Percentiles rank a stretch among this genome's conserved stretches.
Conservation (phyloP, 164 flowering plant genomes). For the Tetrastigma voinierianum region DNA sequence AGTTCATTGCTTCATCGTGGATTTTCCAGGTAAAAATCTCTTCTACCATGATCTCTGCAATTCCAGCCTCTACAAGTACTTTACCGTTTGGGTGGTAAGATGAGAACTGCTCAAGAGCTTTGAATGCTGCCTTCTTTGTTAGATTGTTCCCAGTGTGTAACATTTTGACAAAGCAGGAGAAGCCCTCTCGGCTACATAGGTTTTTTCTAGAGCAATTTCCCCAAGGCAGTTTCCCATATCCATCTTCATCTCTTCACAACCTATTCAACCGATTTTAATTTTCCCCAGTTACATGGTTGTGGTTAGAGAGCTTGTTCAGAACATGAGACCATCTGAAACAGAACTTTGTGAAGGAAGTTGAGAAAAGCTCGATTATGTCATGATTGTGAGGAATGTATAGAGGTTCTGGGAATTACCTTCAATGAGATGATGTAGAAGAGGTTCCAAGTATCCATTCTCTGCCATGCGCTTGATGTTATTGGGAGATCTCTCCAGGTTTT, state of each 20-base stretch:
- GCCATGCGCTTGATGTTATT: slow-evolving; percentile 57
- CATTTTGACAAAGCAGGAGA: slow-evolving; percentile 51
- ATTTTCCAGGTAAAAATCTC: slow-evolving; percentile 54
- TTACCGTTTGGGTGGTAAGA: slow-evolving; percentile 45
- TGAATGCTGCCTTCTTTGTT: slow-evolving; percentile 52
- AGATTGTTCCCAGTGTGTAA: slow-evolving; percentile 42
- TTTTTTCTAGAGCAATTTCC: slow-evolving; percentile 46
- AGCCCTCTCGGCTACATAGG: slow-evolving; percentile 58
- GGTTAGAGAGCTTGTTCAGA: too few species aligned
- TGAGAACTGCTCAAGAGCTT: slow-evolving; percentile 55
- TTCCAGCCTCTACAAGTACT: slow-evolving; percentile 55
- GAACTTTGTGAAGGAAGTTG: not conserved
- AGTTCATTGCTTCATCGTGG: slow-evolving; percentile 43
- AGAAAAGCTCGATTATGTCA: not conserved
- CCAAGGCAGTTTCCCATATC: slow-evolving; percentile 66
- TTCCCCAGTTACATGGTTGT: too few species aligned
- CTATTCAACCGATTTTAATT: slow-evolving; percentile 31
- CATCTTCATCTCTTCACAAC: slow-evolving; percentile 51
- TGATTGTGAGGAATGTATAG: slow-evolving; percentile 1
- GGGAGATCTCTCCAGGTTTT: slow-evolving; percentile 55
- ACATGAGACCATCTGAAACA: too few species aligned
- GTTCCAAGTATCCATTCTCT: slow-evolving; percentile 77
- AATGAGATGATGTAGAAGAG: slow-evolving; percentile 60
- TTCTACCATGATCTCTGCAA: slow-evolving; percentile 47
- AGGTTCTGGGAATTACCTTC: slow-evolving; percentile 43